phyloP scores from a whole-genome alignment of 2,329 filamentous ascomycete genomes.

The Dichotomopilus funicola region DNA sequence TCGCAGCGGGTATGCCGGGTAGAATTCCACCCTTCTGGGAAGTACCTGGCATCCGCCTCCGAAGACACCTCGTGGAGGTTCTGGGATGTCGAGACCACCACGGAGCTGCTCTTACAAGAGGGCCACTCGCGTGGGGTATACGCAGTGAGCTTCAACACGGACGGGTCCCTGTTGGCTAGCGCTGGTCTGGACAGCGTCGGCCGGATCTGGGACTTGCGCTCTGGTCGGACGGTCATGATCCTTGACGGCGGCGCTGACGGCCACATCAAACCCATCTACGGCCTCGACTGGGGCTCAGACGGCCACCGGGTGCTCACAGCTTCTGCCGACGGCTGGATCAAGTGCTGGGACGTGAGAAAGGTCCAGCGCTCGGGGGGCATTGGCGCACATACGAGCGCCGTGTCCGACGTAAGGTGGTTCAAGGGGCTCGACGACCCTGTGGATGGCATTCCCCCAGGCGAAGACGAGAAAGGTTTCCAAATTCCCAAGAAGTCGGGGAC shows the following conservation, averaged over 20 bases:
- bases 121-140: conserved; percentile 94
- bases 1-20: conserved; percentile 81
- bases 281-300: conserved; percentile 85
- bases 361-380: conserved; percentile 78
- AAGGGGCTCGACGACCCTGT: conserved; percentile 75
- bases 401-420: conserved; percentile 91
- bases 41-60: conserved; percentile 84
- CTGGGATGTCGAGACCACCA: conserved; percentile 84
- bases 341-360: conserved; percentile 94
- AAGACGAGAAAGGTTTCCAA: conserved; percentile 58
- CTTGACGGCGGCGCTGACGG: conserved; percentile 78
- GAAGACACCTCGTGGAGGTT: conserved; percentile 96
- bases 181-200: conserved; percentile 94
- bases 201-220: conserved; percentile 89
- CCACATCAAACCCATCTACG: conserved; percentile 86
- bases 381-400: conserved; percentile 83
- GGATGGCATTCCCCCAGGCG: conserved; percentile 51
- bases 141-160: conserved; percentile 79
- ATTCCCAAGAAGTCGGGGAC: conserved; percentile 81
- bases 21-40: conserved; percentile 89
- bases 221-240: conserved; percentile 91
- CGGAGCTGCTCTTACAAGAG: conserved; percentile 82
- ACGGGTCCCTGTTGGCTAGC: conserved; percentile 84
- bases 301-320: conserved; percentile 89
- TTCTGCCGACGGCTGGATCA: conserved; percentile 90